Evolutionary conservation across 139 green algal species (phyloP).

Genomic region (Desmodesmus armatus): DNA sequence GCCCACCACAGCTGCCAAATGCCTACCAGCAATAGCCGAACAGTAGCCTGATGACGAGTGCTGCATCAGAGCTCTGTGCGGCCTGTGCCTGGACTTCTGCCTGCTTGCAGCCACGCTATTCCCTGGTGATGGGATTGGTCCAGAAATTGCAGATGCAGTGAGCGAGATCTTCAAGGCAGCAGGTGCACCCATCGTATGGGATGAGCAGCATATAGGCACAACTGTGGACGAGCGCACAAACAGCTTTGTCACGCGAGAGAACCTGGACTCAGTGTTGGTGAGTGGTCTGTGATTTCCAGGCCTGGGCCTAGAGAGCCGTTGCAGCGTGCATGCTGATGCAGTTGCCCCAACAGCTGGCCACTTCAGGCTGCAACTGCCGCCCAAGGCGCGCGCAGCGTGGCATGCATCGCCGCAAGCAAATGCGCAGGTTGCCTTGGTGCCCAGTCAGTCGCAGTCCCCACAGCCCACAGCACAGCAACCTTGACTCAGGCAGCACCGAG

Average conservation of each 20-base stretch:
- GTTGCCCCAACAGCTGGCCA: too few relatives aligned
- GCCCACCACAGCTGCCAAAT: slow-evolving; percentile 51
- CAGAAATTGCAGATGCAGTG: slow-evolving; percentile 90
- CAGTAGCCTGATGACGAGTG: background rate
- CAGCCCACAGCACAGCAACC: too few relatives aligned
- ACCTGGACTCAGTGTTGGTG: slow-evolving; percentile 95
- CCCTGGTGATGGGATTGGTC: slow-evolving; percentile 58
- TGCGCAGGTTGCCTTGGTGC: too few relatives aligned
- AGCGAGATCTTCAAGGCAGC: slow-evolving; percentile 87
- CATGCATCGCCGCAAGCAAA: too few relatives aligned
- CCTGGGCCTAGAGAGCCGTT: too few relatives aligned
- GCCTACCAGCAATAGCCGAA: background rate
- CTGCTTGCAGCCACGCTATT: slow-evolving; percentile 12
- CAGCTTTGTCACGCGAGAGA: slow-evolving; percentile 92
- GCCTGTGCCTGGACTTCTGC: background rate
- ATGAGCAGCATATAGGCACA: slow-evolving; percentile 91
- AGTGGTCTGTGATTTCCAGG: too few relatives aligned
- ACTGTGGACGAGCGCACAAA: slow-evolving; percentile 91
- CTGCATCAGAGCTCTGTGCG: background rate
- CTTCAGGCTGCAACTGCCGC: too few relatives aligned
- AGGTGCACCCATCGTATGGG: slow-evolving; percentile 86
- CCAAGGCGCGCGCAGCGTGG: too few relatives aligned
- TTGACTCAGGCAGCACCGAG: too few relatives aligned
- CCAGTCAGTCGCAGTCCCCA: too few relatives aligned
- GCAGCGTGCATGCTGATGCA: background rate